These are phyloP conservation scores for Daldinia sp. DNA, from an alignment of 2,329 filamentous ascomycete species.

Conservation along the genomic window DNA sequence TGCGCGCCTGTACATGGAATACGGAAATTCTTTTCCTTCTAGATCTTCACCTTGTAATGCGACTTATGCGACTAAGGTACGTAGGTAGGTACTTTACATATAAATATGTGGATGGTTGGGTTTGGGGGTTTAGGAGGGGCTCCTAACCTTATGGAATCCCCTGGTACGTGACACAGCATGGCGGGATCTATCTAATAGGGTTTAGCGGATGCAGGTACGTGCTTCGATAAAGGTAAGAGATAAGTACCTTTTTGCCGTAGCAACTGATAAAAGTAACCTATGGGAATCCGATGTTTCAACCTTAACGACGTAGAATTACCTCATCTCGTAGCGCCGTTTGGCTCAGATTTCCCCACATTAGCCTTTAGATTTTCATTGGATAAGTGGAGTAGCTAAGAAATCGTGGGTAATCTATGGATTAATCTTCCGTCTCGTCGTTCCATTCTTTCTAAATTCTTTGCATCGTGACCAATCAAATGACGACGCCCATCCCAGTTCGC, in stretches of 20 bases:
- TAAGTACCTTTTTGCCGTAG: conserved; percentile 8
- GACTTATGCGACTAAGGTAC: background rate
- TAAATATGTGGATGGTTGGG: background rate
- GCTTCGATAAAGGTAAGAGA: conserved; percentile 1
- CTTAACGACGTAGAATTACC: conserved; percentile 9
- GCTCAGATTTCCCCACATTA: conserved; percentile 24
- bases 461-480: conserved; percentile 41
- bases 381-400: too few species aligned
- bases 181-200: conserved; percentile 15
- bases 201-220: background rate
- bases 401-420: too few species aligned
- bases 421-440: conserved; percentile 26
- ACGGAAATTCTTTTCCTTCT: conserved; percentile 8
- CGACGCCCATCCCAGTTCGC: conserved; percentile 31
- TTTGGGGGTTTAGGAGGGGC: background rate
- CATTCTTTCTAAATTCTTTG: conserved; percentile 31
- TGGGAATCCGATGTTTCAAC: background rate
- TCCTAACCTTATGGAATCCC: background rate
- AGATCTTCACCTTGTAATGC: conserved; percentile 1
- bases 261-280: conserved; percentile 14
- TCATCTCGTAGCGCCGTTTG: conserved; percentile 10
- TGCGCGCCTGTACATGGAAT: conserved; percentile 34
- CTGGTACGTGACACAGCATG: conserved; percentile 6
- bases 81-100: conserved; percentile 1
- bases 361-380: too few species aligned